Evolutionary conservation across 1,284 basidiomycete genomes (phyloP).

Genomic region (Trametes versicolor): DNA sequence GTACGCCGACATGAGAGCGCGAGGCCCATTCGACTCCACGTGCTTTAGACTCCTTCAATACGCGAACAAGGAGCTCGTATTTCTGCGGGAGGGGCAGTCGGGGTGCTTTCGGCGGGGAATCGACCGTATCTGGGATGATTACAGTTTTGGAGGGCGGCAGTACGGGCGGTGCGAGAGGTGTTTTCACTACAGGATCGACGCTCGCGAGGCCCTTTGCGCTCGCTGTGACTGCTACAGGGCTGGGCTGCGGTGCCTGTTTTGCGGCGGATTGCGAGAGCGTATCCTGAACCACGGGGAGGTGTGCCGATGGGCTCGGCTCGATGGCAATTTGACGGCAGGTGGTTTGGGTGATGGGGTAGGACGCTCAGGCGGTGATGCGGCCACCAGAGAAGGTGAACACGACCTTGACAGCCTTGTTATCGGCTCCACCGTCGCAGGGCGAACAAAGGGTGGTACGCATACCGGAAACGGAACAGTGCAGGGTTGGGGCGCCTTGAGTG

Average conservation of each 20-base stretch:
- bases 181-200: not conserved
- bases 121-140: not conserved
- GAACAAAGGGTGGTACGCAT: not conserved
- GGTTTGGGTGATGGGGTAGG: not conserved
- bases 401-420: not conserved
- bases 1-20: conserved; percentile 51
- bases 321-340: not conserved
- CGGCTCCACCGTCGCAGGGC: not conserved
- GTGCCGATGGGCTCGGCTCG: not conserved
- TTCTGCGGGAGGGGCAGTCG: not conserved
- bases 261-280: not conserved
- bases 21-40: conserved; percentile 37
- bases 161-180: not conserved
- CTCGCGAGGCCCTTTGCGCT: not conserved
- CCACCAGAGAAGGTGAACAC: not conserved
- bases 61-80: not conserved
- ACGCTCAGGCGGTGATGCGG: not conserved
- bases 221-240: not conserved
- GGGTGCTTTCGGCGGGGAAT: not conserved
- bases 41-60: not conserved
- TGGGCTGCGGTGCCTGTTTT: not conserved
- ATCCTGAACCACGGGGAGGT: not conserved
- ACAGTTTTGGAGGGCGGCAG: not conserved
- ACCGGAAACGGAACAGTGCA: not conserved
- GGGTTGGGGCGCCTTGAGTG: not conserved